phyloP scores from a whole-genome alignment of 1,284 basidiomycete genomes.

The Cryptococcus hybrid region DNA sequence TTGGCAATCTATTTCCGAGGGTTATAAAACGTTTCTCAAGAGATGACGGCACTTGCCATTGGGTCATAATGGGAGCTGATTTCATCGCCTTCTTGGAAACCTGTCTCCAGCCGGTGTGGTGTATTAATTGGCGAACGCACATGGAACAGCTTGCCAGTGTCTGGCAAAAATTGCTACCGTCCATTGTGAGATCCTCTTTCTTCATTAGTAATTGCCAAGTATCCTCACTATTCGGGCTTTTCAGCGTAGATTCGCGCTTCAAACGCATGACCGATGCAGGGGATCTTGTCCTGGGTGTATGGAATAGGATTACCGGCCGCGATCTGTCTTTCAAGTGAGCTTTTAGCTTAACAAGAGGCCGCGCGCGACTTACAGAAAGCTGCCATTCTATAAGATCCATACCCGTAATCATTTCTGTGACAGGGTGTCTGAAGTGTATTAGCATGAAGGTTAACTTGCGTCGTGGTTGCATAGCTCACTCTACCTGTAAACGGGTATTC shows the following conservation, averaged over 20 bases:
- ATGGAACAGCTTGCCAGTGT: conserved; percentile 78
- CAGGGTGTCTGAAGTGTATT: conserved; percentile 61
- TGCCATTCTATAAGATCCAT: conserved; percentile 95
- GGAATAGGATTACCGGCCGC: conserved; percentile 85
- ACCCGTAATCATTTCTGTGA: conserved; percentile 93
- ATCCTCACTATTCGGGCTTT: conserved; percentile 72
- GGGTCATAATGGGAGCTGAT: conserved; percentile 94
- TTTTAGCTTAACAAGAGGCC: not conserved
- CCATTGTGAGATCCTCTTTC: too few species aligned
- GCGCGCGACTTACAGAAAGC: conserved; percentile 59
- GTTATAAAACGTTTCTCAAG: not conserved
- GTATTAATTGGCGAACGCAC: conserved; percentile 57
- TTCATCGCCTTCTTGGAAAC: conserved; percentile 78
- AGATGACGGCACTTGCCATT: conserved; percentile 79
- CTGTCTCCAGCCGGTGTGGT: conserved; percentile 84
- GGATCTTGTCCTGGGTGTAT: conserved; percentile 70
- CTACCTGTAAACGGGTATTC: conserved; percentile 91
- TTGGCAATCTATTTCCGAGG: conserved; percentile 38
- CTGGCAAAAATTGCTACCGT: conserved; percentile 87
- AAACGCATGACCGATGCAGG: conserved; percentile 85
- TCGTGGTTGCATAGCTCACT: conserved; percentile 45
- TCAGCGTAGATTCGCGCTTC: conserved; percentile 98
- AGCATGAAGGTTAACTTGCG: not conserved
- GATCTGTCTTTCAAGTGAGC: conserved; percentile 46
- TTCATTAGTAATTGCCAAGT: too few species aligned